A percentile compares a stretch with the other conserved stretches of the same genome.
These are phyloP conservation scores for Capronia epimyces DNA, from an alignment of 2,329 filamentous ascomycete species.

Conservation along the genomic window DNA sequence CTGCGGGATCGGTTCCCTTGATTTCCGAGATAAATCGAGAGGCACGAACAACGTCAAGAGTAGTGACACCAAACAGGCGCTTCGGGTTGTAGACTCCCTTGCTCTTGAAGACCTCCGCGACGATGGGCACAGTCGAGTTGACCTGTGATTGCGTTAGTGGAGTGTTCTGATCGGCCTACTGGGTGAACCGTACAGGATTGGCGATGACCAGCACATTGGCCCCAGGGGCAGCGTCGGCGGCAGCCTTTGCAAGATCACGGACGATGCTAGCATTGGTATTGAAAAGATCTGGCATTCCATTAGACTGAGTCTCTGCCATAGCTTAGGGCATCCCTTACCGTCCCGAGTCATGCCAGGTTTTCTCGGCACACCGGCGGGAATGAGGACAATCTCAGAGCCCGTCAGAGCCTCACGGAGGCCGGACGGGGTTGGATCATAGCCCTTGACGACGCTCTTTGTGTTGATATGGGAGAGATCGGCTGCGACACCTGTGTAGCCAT, in stretches of 20 bases:
- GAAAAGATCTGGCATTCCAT: conserved; percentile 74
- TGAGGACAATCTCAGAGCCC: conserved; percentile 88
- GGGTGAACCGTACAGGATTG: conserved; percentile 65
- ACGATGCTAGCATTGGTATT: conserved; percentile 99
- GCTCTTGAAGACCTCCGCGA: conserved; percentile 93
- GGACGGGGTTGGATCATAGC: conserved; percentile 71
- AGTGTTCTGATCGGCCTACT: neutral
- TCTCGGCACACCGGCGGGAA: conserved; percentile 95
- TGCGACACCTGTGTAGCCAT: conserved; percentile 67
- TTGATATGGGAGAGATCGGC: conserved; percentile 99
- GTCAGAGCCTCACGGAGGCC: conserved; percentile 76
- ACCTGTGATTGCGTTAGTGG: conserved; percentile 45
- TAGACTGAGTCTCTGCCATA: conserved; percentile 1
- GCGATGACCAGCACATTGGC: conserved; percentile 96
- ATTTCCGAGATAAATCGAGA: conserved; percentile 95
- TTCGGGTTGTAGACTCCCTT: conserved; percentile 97
- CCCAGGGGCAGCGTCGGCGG: conserved; percentile 78
- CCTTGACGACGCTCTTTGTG: conserved; percentile 91
- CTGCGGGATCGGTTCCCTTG: conserved; percentile 81
- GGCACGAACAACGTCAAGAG: conserved; percentile 95
- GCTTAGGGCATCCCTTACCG: conserved; percentile 45
- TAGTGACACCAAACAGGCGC: conserved; percentile 98
- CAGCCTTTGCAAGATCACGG: conserved; percentile 93
- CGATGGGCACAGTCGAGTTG: conserved; percentile 99
- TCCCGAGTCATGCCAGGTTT: conserved; percentile 99